Evolutionary conservation across 2,329 filamentous ascomycete species (phyloP), one percentile per base, ranked within the genome.

Genomic region (Graphium sp.): DNA sequence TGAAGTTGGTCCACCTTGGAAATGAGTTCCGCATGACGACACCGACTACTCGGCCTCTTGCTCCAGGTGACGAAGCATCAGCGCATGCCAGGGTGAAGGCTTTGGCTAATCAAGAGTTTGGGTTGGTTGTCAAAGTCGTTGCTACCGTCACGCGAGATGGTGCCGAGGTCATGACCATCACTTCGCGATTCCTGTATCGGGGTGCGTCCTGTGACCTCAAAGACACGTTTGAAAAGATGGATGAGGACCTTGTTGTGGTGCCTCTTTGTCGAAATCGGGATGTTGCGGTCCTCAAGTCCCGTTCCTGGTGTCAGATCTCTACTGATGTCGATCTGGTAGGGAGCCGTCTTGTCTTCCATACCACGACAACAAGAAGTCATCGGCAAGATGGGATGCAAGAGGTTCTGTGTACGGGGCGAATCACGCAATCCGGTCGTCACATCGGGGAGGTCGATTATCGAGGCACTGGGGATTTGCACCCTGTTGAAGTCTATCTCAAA

Each of bases 91-190:
- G 91, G 50, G 80, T 98, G 58, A 95, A 98, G 43, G 84, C 89
- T 11, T 84, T 98, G 43, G 78, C 98, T 60, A 98, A 95, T 59
- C 85, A 98, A 52, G 84, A 93, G 10, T 84, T 89, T 34, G 89
- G 89, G 26, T 98, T 98, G 66, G 94, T 98, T 85, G 91, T 98
- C 12, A 89, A 98, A 55, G 87, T 98, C 12, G 94, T 85, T 45
- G 89, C 89, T 36, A 98, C 89, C 5, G 92, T 98, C 44, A 77
- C 69, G 30, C 78, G 89, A 24, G 73, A 85, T 31, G 78, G 78
- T 16, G 55, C 80, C 49, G 66, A 84, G 5, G 83, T 98, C 37
- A 98, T 98, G 89, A 84, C 98, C 49, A 89, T 98, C 17, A 95
- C 85, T 9, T 94, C 84, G 36, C 89, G 98, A 52, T 98, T 98